Base-by-base conservation (phyloP, 179 eudicot species). In the Sideroxylon spinosum region DNA sequence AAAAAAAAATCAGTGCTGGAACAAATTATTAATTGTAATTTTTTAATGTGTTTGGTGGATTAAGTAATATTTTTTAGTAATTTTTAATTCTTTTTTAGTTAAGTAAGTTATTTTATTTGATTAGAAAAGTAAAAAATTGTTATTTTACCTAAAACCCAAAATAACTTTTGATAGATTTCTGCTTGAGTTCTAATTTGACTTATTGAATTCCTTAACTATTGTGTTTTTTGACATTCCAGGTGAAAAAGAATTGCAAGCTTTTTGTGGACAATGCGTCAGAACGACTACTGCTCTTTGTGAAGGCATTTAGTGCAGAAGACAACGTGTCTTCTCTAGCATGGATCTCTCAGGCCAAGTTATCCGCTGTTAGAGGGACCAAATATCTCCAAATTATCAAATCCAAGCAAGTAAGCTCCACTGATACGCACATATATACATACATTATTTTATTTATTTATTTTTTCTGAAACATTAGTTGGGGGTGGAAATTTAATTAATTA, bases 251-350 rank as follows among this genome's bases (percentile, higher is more conserved):
- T 76, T 86, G 91, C 86, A 86, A 84, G 78, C 79, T 78, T 69
- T 91, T 82, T 73, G 86, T 82, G 11, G 90, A 89, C 71, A 91
- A 89, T 75, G 90, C 90, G 32, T 83, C 91, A 1, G 81, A 82
- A 56, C 89, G 94, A 78, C 68, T 91, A 22, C 82, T 86, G 78
- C 81, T 93, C 1, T 89, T 81, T 52, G 82, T 89, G 70, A 86
- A 86, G 85, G 94, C 93, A 16, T 91, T 91, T 69, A 88, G 85
- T 74, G 96, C 90, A 19, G 85, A 86, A 75, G 91, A 91, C 55
- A 53, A 64, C 44, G 44, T 77, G 37, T 79, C 87, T 72, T 82
- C 90, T 65, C 86, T 76, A 72, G 86, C 86, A 61, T 77, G 82
- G 56, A 78, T 89, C 55, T 86, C 86, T 68, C 94, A 89, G 83